Percentiles rank a stretch among this genome's conserved stretches.
These are phyloP conservation scores for Neurospora tetraspora DNA, from an alignment of 495 filamentous ascomycete species.

Conservation along the genomic window DNA sequence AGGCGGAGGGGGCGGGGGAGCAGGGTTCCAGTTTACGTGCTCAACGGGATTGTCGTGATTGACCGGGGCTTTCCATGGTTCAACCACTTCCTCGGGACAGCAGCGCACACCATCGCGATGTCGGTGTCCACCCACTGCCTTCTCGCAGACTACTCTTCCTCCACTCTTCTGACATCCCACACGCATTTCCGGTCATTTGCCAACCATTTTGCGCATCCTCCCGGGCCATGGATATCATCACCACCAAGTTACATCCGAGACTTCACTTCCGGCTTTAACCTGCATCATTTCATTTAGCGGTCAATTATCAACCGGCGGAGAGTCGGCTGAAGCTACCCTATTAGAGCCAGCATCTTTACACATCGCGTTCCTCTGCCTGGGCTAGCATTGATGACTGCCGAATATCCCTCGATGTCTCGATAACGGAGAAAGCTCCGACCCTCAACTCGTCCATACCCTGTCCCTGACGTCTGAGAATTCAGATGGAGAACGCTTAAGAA, in stretches of 20 bases:
- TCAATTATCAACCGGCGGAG: neutral
- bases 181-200: neutral
- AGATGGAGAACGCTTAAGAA: neutral
- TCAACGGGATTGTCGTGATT: conserved; percentile 16
- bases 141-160: neutral
- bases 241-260: neutral
- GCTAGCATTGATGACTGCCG: neutral
- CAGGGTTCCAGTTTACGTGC: conserved; percentile 18
- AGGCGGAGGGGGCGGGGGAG: conserved; percentile 7
- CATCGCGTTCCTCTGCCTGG: neutral
- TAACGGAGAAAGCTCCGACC: neutral
- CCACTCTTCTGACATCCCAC: neutral
- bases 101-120: neutral
- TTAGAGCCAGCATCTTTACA: neutral
- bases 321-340: neutral
- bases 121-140: neutral
- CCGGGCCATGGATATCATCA: neutral
- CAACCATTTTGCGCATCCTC: neutral
- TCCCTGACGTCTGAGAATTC: neutral
- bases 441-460: neutral
- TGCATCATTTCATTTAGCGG: neutral
- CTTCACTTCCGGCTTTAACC: neutral
- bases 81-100: conserved; percentile 24
- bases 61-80: conserved; percentile 19
- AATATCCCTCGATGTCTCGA: neutral